Evolutionary conservation across 2,329 filamentous ascomycete species (phyloP), one percentile per base, ranked within the genome.

Genomic region (Fonsecaea nubica): DNA sequence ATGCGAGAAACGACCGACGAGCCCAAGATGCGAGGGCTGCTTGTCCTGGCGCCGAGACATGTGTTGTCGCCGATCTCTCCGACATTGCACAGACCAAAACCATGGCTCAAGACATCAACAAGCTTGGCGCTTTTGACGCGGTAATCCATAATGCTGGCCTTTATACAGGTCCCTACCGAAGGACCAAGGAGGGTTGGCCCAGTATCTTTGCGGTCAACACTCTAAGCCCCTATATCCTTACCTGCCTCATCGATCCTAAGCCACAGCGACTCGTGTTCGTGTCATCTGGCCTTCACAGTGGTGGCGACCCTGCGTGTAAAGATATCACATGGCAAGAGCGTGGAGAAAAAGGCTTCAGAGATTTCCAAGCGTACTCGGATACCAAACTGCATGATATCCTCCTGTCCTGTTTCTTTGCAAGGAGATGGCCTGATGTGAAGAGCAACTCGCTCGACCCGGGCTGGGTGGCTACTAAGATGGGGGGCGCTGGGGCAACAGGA

Each of bases 81-180:
- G 84, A 78, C 56, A 77, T 86, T 50, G 72, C 80, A 5, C 82
- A 84, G 58, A 85, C 79, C 3, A 86, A 85, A 66, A 74, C 75
- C 2, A 77, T 89, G 2, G 86, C 86, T 1, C 73, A 77, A 10
- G 77, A 85, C 60, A 81, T 84, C 60, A 85, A 86, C 74, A 75
- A 76, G 42, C 74, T 79, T 0, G 83, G 83, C 0, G 76, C 79
- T 0, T 87, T 85, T 72, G 86, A 88, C 72, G 79, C 80, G 30
- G 77, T 88, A 13, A 79, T 88, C 18, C 86, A 88, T 77, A 88
- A 88, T 67, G 86, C 86, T 0, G 86, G 85, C 2, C 83, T 81
- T 63, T 75, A 75, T 35, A 78, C 74, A 50, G 79, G 75, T 66
- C 61, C 69, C 5, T 77, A 74, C 3, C 81, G 81, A 64, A 77